Evolutionary conservation across 495 filamentous ascomycete genomes (phyloP).

Genomic region (Neurospora sp.): DNA sequence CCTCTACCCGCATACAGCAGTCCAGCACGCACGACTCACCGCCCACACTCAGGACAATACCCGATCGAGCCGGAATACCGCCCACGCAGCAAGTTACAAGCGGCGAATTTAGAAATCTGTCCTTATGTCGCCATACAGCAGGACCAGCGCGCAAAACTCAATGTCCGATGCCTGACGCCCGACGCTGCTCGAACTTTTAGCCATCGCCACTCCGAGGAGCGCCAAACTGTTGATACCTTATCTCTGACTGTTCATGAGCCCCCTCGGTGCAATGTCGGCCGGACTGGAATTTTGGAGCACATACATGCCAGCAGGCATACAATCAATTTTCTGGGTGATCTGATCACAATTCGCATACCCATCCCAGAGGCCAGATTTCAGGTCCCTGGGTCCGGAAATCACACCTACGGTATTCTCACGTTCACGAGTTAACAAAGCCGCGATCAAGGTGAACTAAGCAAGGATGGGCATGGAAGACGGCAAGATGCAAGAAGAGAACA

Average conservation of each 20-base stretch:
- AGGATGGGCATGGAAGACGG: not conserved
- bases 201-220: not conserved
- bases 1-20: not conserved
- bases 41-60: not conserved
- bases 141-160: not conserved
- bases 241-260: not conserved
- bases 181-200: not conserved
- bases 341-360: not conserved
- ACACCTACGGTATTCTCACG: not conserved
- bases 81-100: not conserved
- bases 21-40: not conserved
- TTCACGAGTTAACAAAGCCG: not conserved
- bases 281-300: not conserved
- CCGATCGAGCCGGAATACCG: not conserved
- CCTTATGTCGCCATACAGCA: too few species aligned
- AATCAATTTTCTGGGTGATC: not conserved
- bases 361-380: not conserved
- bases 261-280: not conserved
- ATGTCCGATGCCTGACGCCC: not conserved
- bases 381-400: not conserved
- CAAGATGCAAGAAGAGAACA: not conserved
- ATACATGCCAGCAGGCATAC: not conserved
- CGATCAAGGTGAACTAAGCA: not conserved
- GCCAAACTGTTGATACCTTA: not conserved
- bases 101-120: too few species aligned